Conservation (phyloP, 1,284 basidiomycete species). For the Inonotus obliquus region DNA sequence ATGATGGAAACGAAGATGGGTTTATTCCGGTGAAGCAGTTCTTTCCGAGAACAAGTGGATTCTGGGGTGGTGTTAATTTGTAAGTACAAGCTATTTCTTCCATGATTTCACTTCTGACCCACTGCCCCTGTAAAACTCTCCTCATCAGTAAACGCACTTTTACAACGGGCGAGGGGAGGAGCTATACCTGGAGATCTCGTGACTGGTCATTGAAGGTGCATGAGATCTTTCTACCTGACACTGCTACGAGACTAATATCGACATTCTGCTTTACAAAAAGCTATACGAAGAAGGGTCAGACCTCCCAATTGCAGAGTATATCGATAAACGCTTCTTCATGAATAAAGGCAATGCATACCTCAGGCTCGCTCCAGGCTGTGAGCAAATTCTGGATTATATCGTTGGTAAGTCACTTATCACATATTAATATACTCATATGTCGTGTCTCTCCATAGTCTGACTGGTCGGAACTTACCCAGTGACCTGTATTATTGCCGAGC, state of each 20-base stretch:
- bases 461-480: background rate
- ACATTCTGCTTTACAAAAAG: background rate
- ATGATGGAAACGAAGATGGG: background rate
- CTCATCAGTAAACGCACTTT: background rate
- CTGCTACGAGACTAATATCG: background rate
- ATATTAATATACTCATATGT: too few species aligned
- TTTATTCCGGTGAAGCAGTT: background rate
- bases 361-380: background rate
- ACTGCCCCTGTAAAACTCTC: background rate
- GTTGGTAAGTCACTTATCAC: background rate
- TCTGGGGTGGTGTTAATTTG: background rate
- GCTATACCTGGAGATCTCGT: background rate
- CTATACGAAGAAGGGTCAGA: background rate
- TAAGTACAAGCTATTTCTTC: background rate
- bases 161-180: background rate
- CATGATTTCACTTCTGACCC: background rate
- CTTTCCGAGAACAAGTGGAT: background rate
- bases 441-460: too few species aligned
- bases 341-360: background rate
- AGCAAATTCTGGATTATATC: background rate
- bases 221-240: too few species aligned
- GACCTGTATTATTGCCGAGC: background rate
- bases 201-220: background rate
- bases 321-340: background rate
- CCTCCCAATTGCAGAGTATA: background rate